Evolutionary conservation across 805 yeast species (phyloP).

Genomic region (Wickerhamomyces bisporus): DNA sequence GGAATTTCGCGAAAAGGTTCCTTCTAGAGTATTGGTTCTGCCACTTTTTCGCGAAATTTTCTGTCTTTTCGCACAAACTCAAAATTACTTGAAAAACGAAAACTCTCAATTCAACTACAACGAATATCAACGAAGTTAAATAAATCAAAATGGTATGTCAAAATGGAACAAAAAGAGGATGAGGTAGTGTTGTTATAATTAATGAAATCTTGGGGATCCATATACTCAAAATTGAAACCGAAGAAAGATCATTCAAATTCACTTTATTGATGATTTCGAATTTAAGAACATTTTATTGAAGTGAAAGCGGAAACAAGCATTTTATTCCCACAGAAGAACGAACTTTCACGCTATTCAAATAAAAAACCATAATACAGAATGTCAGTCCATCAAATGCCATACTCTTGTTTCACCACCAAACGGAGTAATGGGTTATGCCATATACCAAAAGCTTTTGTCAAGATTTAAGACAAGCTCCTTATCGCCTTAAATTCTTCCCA

Average conservation of each 20-base stretch:
- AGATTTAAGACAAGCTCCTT: no score
- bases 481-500: no score
- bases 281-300: neutral
- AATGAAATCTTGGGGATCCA: neutral
- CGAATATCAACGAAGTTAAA: slow-evolving; percentile 9
- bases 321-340: no score
- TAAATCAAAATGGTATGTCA: slow-evolving; percentile 44
- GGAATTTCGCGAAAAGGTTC: neutral
- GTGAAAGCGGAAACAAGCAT: no score
- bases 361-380: no score
- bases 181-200: neutral
- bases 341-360: no score
- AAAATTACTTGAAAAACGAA: slow-evolving; percentile 10
- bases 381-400: no score
- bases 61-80: neutral
- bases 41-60: neutral
- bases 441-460: no score
- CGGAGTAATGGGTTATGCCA: no score
- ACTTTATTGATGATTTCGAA: neutral
- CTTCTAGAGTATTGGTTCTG: neutral
- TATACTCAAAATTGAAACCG: neutral
- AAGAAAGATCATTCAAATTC: neutral
- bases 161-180: neutral
- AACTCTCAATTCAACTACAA: slow-evolving; percentile 3
- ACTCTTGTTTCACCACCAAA: no score